Evolutionary conservation across 331 rosid genomes (phyloP).

Genomic region (Quercus tomentella): DNA sequence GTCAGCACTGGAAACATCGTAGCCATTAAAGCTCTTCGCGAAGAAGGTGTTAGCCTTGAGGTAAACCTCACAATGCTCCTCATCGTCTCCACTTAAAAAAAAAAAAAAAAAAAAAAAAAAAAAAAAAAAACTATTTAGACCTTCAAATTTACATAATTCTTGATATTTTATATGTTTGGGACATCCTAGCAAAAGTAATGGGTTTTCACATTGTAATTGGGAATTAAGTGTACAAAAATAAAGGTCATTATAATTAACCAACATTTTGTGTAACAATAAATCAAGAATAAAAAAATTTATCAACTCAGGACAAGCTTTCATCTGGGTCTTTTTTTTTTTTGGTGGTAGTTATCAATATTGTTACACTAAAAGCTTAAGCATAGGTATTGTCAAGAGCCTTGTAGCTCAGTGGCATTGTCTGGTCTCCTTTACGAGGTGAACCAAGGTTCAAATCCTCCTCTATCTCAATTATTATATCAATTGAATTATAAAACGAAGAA

Average conservation of each 20-base stretch:
- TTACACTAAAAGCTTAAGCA: not conserved
- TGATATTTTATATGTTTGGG: no score
- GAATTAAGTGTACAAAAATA: not conserved
- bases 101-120: no score
- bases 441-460: no score
- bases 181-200: not conserved
- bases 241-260: not conserved
- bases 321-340: no score
- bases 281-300: not conserved
- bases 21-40: conserved; percentile 14
- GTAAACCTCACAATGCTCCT: not conserved
- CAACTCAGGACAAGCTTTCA: not conserved
- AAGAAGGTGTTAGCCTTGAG: conserved; percentile 21
- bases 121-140: not conserved
- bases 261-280: not conserved
- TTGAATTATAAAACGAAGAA: no score
- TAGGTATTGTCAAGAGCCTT: not conserved
- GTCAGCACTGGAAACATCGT: conserved; percentile 6
- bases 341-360: not conserved
- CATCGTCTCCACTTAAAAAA: not conserved
- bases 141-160: not conserved
- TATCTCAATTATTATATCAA: no score
- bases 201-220: not conserved
- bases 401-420: no score
- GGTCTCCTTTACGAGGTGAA: no score